phyloP scores from a whole-genome alignment of 176 grass and related monocot species.

The Raddia distichophylla region DNA sequence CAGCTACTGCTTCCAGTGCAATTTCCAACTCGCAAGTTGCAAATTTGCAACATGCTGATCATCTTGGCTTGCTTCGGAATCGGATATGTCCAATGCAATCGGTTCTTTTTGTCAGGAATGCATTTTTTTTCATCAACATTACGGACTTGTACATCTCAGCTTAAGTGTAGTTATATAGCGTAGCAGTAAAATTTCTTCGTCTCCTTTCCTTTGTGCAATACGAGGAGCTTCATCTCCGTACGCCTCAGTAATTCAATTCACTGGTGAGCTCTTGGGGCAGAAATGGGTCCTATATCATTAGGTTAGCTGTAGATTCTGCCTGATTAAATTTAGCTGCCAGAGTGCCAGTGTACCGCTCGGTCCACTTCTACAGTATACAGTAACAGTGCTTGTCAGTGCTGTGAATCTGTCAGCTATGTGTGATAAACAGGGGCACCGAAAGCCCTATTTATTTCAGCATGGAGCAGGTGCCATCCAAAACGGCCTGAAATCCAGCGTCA shows the following conservation, averaged over 20 bases:
- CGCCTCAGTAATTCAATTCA: neutral
- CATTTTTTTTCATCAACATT: too few relatives aligned
- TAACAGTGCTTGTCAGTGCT: slow-evolving; percentile 3
- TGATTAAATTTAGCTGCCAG: slow-evolving; percentile 18
- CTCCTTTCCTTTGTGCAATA: neutral
- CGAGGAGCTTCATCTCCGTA: neutral
- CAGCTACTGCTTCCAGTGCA: neutral
- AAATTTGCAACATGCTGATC: neutral
- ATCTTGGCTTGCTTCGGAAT: neutral
- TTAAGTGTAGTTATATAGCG: too few relatives aligned
- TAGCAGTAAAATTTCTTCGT: too few relatives aligned
- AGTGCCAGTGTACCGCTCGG: slow-evolving; percentile 8
- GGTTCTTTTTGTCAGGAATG: neutral
- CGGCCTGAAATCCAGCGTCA: slow-evolving; percentile 10
- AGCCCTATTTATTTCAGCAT: neutral
- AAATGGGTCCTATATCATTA: slow-evolving; percentile 34
- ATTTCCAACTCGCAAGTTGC: neutral
- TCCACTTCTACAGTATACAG: neutral
- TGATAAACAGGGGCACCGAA: neutral
- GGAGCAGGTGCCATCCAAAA: slow-evolving; percentile 23
- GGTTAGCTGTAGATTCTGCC: slow-evolving; percentile 26
- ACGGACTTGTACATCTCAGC: too few relatives aligned
- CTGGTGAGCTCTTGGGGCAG: neutral
- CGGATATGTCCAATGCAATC: neutral
- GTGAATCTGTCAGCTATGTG: neutral